Evolutionary conservation across 768 basidiomycete genomes (phyloP).

Genomic region (Lactarius pseudohatsudake): DNA sequence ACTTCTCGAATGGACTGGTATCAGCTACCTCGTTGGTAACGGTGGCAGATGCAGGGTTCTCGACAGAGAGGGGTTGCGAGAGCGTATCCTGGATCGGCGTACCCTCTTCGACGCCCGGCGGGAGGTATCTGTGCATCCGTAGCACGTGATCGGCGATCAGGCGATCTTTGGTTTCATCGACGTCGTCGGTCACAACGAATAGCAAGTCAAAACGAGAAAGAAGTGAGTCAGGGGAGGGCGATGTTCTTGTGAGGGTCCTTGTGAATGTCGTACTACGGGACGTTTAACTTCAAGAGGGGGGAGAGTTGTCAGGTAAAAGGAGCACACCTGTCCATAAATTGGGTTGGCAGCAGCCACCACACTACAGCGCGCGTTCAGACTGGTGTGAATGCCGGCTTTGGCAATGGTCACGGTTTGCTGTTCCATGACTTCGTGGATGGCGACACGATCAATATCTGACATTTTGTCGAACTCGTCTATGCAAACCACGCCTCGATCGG

Average conservation of each 20-base stretch:
- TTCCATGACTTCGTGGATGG: constrained; percentile 99
- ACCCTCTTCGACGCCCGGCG: constrained; percentile 95
- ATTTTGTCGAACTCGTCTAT: constrained; percentile 99
- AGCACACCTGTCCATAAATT: constrained; percentile 83
- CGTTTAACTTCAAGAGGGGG: constrained; percentile 1
- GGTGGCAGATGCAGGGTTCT: constrained; percentile 57
- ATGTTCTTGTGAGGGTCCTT: constrained; percentile 99
- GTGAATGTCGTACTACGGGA: constrained; percentile 91
- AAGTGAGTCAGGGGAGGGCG: constrained; percentile 93
- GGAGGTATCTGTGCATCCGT: constrained; percentile 94
- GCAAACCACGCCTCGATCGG: constrained; percentile 97
- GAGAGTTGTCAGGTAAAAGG: constrained; percentile 2
- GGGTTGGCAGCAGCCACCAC: constrained; percentile 99
- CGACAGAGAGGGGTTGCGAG: constrained; percentile 83
- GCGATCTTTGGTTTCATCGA: constrained; percentile 91
- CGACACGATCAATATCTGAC: constrained; percentile 98
- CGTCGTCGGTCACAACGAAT: constrained; percentile 98
- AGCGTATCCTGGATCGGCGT: constrained; percentile 87
- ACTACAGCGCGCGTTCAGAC: constrained; percentile 95
- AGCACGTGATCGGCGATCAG: constrained; percentile 97
- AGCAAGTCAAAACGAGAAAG: constrained; percentile 98
- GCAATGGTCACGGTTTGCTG: constrained; percentile 99
- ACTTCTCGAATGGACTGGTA: constrained; percentile 91
- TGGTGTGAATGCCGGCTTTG: constrained; percentile 98
- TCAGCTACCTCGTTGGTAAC: constrained; percentile 54